These are phyloP conservation scores for Clitoria ternatea DNA, from an alignment of 306 rosid genomes.

Conservation along the genomic window DNA sequence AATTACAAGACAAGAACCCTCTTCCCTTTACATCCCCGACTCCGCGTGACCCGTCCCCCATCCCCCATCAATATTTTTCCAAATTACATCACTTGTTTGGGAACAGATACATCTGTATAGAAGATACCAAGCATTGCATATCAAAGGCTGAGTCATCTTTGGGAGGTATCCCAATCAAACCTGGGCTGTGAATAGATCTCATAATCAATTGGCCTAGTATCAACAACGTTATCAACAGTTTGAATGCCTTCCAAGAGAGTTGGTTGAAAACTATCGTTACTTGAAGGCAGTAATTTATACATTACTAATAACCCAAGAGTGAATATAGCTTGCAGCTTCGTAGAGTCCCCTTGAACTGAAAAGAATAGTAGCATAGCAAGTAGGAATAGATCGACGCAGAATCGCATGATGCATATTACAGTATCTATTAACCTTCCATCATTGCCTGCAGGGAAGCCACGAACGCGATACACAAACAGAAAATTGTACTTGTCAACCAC, in stretches of 20 bases:
- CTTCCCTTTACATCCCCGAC: background rate
- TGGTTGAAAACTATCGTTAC: slow-evolving; percentile 51
- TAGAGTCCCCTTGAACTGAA: slow-evolving; percentile 88
- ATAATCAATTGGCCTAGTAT: slow-evolving; percentile 68
- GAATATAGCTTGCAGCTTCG: slow-evolving; percentile 91
- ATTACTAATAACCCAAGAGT: slow-evolving; percentile 77
- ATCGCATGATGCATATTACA: slow-evolving; percentile 80
- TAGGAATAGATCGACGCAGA: slow-evolving; percentile 80
- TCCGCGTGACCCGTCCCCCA: slow-evolving; percentile 11
- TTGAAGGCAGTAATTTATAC: slow-evolving; percentile 72
- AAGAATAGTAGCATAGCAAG: slow-evolving; percentile 90
- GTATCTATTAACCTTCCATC: slow-evolving; percentile 95
- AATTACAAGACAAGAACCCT: slow-evolving; percentile 12
- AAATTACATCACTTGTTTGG: background rate
- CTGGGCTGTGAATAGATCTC: slow-evolving; percentile 86
- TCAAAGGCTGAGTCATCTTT: slow-evolving; percentile 41
- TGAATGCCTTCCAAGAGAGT: slow-evolving; percentile 75
- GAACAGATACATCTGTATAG: slow-evolving; percentile 22
- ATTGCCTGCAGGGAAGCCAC: slow-evolving; percentile 95
- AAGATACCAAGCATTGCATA: slow-evolving; percentile 13
- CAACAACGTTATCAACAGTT: slow-evolving; percentile 64
- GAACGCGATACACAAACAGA: slow-evolving; percentile 80
- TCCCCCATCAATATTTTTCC: background rate
- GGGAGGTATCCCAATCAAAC: slow-evolving; percentile 85
- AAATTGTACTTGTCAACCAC: slow-evolving; percentile 97